Percentiles rank a stretch among this genome's conserved stretches.
Conservation (phyloP, 306 rosid genomes). For the Fagus crenata region DNA sequence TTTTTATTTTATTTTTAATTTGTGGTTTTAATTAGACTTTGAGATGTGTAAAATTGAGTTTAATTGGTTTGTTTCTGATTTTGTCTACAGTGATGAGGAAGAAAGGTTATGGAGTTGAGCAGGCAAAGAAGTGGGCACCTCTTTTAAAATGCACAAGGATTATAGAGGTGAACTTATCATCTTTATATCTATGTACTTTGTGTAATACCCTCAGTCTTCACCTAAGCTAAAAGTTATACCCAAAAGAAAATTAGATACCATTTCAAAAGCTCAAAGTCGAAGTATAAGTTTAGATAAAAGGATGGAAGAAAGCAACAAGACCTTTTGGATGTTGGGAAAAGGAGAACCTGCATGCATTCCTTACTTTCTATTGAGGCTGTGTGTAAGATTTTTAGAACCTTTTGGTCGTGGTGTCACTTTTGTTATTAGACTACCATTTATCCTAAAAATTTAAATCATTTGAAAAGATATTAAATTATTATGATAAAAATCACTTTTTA, state of each 20-base stretch:
- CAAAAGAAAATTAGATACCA: slow-evolving; percentile 15
- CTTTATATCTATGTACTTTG: slow-evolving; percentile 31
- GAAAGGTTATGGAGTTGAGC: slow-evolving; percentile 54
- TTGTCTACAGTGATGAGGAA: slow-evolving; percentile 48
- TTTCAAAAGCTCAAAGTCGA: too few relatives aligned
- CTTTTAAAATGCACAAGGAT: slow-evolving; percentile 48
- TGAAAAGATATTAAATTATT: too few relatives aligned
- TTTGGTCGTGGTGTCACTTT: slow-evolving; percentile 26
- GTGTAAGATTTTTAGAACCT: slow-evolving; percentile 30
- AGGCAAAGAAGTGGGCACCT: slow-evolving; percentile 57
- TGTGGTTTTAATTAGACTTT: background rate
- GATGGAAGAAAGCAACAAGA: slow-evolving; percentile 30
- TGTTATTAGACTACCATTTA: too few relatives aligned
- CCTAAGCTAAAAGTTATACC: slow-evolving; percentile 34
- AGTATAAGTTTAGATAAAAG: slow-evolving; percentile 3
- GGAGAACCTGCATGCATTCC: slow-evolving; percentile 34
- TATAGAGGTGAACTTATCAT: slow-evolving; percentile 48
- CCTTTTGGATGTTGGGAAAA: slow-evolving; percentile 35
- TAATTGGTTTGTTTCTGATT: slow-evolving; percentile 30
- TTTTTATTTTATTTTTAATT: background rate
- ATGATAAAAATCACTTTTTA: too few relatives aligned
- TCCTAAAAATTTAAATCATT: too few relatives aligned
- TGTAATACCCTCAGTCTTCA: slow-evolving; percentile 23
- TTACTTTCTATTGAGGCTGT: slow-evolving; percentile 44
- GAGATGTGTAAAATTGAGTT: slow-evolving; percentile 28